Conservation (phyloP, 257 asterid species). For the Euphrasia confusa region DNA sequence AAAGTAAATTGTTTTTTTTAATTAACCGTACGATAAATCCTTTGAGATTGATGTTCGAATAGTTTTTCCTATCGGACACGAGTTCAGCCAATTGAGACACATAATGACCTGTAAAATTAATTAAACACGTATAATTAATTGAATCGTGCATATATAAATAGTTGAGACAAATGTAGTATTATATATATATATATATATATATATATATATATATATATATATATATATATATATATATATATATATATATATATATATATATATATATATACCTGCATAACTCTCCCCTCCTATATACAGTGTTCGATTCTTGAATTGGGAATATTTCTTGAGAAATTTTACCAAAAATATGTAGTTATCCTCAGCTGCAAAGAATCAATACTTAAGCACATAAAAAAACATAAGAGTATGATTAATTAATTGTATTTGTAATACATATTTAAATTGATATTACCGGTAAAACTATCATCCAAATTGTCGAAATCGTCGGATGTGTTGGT, state of each 20-base stretch:
- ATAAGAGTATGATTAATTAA: no score
- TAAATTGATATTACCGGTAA: slow-evolving; percentile 25
- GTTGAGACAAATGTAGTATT: no score
- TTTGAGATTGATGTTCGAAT: neutral
- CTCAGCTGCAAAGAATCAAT: neutral
- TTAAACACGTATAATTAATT: no score
- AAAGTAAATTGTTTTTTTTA: neutral
- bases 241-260: no score
- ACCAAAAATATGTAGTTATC: neutral
- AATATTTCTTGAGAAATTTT: neutral
- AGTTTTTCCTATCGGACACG: neutral
- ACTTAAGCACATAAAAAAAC: no score
- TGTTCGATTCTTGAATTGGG: neutral
- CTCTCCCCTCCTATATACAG: neutral
- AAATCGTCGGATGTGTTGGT: neutral
- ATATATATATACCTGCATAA: neutral
- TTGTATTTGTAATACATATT: no score
- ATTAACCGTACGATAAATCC: neutral
- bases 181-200: neutral
- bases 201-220: neutral
- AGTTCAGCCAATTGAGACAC: neutral
- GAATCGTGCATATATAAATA: no score
- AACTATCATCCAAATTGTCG: neutral
- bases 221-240: neutral
- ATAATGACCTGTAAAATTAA: neutral